phyloP scores from a whole-genome alignment of 352 stramenopile genomes.

The Lagenidium giganteum region DNA sequence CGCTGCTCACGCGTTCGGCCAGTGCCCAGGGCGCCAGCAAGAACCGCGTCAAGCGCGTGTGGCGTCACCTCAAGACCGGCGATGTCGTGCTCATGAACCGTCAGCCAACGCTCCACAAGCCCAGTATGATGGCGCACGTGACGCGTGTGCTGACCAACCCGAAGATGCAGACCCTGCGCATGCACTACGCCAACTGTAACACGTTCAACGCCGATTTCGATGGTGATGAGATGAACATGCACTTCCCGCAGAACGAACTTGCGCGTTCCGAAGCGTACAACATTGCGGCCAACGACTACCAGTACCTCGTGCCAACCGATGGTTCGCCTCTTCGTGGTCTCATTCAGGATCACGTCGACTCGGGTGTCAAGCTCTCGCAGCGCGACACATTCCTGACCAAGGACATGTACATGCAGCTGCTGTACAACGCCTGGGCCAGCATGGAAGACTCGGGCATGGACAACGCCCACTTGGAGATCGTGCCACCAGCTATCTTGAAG shows the following conservation, averaged over 20 bases:
- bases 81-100: slow-evolving; percentile 99
- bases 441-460: slow-evolving; percentile 92
- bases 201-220: slow-evolving; percentile 99
- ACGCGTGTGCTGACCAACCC: slow-evolving; percentile 96
- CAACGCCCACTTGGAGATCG: slow-evolving; percentile 90
- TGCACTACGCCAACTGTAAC: slow-evolving; percentile 99
- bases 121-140: slow-evolving; percentile 99
- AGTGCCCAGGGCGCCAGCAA: slow-evolving; percentile 77
- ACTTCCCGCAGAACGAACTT: slow-evolving; percentile 99
- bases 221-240: slow-evolving; percentile 99
- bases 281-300: slow-evolving; percentile 97
- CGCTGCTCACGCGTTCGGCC: slow-evolving; percentile 88
- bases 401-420: slow-evolving; percentile 98
- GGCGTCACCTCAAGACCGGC: slow-evolving; percentile 96
- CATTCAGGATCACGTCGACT: slow-evolving; percentile 99
- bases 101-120: slow-evolving; percentile 99
- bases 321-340: slow-evolving; percentile 96
- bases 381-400: slow-evolving; percentile 97
- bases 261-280: slow-evolving; percentile 96
- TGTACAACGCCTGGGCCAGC: slow-evolving; percentile 94
- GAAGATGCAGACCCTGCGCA: slow-evolving; percentile 99
- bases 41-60: slow-evolving; percentile 94
- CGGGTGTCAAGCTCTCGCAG: slow-evolving; percentile 97
- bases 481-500: slow-evolving; percentile 98
- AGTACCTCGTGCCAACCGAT: slow-evolving; percentile 98